These are phyloP conservation scores for Scutellaria galericulata DNA, from an alignment of 257 asterid genomes.

Conservation along the genomic window DNA sequence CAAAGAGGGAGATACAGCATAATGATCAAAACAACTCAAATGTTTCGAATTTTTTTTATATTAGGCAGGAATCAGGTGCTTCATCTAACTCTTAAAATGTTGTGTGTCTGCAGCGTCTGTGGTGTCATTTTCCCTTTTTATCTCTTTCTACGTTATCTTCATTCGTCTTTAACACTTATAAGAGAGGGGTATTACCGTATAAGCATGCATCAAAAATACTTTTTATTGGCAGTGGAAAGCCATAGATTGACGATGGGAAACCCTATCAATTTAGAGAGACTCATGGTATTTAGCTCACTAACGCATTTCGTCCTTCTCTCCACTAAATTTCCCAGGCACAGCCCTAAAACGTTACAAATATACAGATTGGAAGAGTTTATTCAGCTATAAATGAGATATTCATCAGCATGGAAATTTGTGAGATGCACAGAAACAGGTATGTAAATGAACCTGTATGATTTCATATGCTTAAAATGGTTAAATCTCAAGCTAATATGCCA, in stretches of 20 bases:
- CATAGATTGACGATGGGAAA: background rate
- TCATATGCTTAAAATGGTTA: constrained; percentile 26
- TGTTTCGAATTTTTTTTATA: background rate
- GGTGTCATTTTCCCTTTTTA: background rate
- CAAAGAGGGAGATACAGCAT: background rate
- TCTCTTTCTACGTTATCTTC: background rate
- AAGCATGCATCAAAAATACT: background rate
- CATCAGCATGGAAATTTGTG: constrained; percentile 19
- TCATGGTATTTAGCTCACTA: background rate
- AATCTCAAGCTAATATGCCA: constrained; percentile 13
- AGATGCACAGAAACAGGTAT: constrained; percentile 24
- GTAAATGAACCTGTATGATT: constrained; percentile 14
- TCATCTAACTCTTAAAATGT: background rate
- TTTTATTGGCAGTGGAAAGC: background rate
- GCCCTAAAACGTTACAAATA: background rate
- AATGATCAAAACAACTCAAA: background rate
- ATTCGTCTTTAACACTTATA: background rate
- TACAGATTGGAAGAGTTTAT: constrained; percentile 11
- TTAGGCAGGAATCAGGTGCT: background rate
- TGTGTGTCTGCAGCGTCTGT: background rate
- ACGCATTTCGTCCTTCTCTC: background rate
- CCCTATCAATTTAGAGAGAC: background rate
- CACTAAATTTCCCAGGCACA: background rate
- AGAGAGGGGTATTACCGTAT: background rate
- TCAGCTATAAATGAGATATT: constrained; percentile 18